phyloP scores from a whole-genome alignment of 2,329 filamentous ascomycete species.

The Trichoderma hamatum region DNA sequence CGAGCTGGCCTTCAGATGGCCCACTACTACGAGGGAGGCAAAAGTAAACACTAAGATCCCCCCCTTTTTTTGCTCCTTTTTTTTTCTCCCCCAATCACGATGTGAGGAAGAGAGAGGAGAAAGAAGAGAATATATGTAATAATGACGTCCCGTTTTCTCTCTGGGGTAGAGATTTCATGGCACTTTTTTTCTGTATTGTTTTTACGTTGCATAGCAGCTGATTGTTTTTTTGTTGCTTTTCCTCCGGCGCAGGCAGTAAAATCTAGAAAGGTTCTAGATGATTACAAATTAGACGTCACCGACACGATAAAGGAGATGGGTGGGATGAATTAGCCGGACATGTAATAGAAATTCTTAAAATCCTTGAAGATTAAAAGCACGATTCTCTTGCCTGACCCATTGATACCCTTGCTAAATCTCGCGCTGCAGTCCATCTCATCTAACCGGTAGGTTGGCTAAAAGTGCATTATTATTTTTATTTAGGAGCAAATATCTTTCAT shows the following conservation, averaged over 20 bases:
- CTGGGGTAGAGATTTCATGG: neutral
- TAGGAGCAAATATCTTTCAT: neutral
- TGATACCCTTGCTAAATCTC: neutral
- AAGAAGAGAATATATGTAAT: neutral
- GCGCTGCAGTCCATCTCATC: neutral
- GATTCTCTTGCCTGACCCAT: neutral
- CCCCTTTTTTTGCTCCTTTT: neutral
- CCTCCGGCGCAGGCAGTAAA: slow-evolving; percentile 26
- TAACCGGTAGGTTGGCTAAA: neutral
- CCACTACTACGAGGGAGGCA: slow-evolving; percentile 76
- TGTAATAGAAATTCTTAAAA: slow-evolving; percentile 11
- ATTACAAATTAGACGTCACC: slow-evolving; percentile 13
- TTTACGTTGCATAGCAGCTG: slow-evolving; percentile 23
- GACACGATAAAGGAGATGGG: slow-evolving; percentile 9
- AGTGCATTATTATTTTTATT: neutral
- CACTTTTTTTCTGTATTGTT: neutral
- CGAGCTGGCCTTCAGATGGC: slow-evolving; percentile 94
- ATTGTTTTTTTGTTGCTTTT: slow-evolving; percentile 17
- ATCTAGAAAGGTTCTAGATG: slow-evolving; percentile 21
- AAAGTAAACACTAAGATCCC: slow-evolving; percentile 47
- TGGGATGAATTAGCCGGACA: neutral
- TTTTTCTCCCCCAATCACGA: neutral
- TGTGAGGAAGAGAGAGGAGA: neutral
- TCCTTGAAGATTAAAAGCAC: neutral
- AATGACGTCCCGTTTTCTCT: slow-evolving; percentile 1